Evolutionary conservation across 2,329 filamentous ascomycete species (phyloP), one percentile per base, ranked within the genome.

Genomic region (Lasiodiplodia sp.): DNA sequence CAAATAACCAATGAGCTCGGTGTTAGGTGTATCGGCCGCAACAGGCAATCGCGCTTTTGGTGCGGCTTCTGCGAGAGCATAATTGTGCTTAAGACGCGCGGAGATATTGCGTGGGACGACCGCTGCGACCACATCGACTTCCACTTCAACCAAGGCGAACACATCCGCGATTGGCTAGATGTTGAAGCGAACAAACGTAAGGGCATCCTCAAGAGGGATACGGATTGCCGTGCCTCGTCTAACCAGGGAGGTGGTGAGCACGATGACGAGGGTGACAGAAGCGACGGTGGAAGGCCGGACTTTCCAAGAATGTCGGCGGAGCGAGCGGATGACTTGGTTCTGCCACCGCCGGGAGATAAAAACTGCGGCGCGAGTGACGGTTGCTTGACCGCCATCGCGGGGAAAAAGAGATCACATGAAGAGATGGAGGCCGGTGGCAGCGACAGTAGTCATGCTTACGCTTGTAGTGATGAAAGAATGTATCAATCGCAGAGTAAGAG

Each of bases 41-140:
- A 91, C 69, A 87, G 86, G 37, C 88, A 91, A 71, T 80, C 82
- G 2, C 83, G 86, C 6, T 97, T 93, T 79, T 97, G 94, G 94
- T 97, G 94, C 75, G 94, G 94, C 0, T 97, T 97, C 77, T 97
- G 93, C 77, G 75, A 80, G 18, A 74, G 79, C 21, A 83, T 89
- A 23, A 80, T 93, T 2, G 58, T 81, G n/a, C 82, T 89, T 37
- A 75, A 80, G 38, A 80, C 82, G 25, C 80, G 80, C 40, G 84
- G 86, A 4, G 76, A 83, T 1, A 86, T 86, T 28, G 87, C 88
- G 0, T 87, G 87, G 86, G 86, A 86, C 8, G 85, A 87, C 71
- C 79, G 89, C 2, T 88, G 88, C 71, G 82, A 94, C 72, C 93
- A 97, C 75, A 94, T 97, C 71, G 92, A 94, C 69, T 78, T 86